phyloP scores from a whole-genome alignment of 495 filamentous ascomycete species.

The Immersiella caudata region DNA sequence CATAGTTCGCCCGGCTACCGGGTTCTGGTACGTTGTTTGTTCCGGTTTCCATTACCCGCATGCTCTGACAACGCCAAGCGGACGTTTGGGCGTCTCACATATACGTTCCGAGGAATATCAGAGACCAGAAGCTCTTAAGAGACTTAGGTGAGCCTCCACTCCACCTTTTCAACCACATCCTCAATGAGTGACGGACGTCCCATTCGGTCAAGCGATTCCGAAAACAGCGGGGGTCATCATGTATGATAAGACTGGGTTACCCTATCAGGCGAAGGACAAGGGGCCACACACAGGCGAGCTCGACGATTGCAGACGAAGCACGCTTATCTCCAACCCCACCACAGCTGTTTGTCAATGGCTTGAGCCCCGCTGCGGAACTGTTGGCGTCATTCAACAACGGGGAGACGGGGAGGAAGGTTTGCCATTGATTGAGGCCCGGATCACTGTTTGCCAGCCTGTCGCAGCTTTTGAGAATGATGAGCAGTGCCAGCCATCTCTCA shows the following conservation, averaged over 20 bases:
- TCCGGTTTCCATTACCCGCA: no score
- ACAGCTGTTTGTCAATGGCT: constrained; percentile 14
- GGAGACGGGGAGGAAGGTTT: constrained; percentile 4
- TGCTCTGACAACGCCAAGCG: no score
- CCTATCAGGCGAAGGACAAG: not conserved
- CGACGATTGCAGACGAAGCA: not conserved
- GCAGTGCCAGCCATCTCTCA: constrained; percentile 24
- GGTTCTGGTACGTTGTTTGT: not conserved
- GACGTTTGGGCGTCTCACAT: no score
- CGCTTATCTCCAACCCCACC: constrained; percentile 28
- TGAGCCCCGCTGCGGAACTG: constrained; percentile 19
- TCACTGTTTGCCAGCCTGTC: constrained; percentile 18
- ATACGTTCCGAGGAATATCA: no score
- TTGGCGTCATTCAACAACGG: constrained; percentile 24
- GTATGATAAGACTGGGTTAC: not conserved
- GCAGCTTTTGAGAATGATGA: constrained; percentile 27
- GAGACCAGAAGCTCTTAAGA: no score
- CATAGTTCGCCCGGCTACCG: no score
- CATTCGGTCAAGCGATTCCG: not conserved
- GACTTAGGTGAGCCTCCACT: no score
- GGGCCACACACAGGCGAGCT: not conserved
- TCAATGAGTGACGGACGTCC: not conserved
- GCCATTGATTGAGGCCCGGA: constrained; percentile 11
- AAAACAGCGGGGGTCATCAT: not conserved
- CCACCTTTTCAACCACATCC: no score